phyloP scores from a whole-genome alignment of 352 stramenopile genomes.

The Pythium oligandrum region DNA sequence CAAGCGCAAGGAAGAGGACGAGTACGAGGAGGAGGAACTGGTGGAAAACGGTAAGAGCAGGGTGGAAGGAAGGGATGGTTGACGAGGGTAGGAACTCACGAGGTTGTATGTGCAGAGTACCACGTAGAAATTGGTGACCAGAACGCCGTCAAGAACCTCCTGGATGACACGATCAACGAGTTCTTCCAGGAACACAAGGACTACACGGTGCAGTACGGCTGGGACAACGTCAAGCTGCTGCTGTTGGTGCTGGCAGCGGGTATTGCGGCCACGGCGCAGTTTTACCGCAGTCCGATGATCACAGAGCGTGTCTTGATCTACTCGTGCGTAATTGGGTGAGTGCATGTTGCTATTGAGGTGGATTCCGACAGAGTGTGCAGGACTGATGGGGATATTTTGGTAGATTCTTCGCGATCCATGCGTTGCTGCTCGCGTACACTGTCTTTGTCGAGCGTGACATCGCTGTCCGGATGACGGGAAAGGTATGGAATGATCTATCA shows the following conservation, averaged over 20 bases:
- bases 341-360: background rate
- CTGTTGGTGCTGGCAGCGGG: constrained; percentile 63
- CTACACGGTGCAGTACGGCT: constrained; percentile 65
- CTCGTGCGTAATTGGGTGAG: constrained; percentile 58
- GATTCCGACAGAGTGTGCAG: no score
- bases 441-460: constrained; percentile 78
- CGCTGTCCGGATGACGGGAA: constrained; percentile 61
- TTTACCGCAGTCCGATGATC: constrained; percentile 55
- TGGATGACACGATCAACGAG: constrained; percentile 78
- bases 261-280: constrained; percentile 65
- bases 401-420: constrained; percentile 83
- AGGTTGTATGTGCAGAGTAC: constrained; percentile 25
- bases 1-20: constrained; percentile 52
- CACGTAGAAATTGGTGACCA: constrained; percentile 79
- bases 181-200: constrained; percentile 57
- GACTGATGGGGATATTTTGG: background rate
- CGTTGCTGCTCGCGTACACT: constrained; percentile 61
- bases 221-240: constrained; percentile 82
- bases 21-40: constrained; percentile 40
- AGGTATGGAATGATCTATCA: constrained; percentile 24
- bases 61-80: no score
- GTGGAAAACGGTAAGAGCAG: constrained; percentile 54
- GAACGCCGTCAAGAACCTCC: constrained; percentile 82
- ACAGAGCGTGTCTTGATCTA: constrained; percentile 68
- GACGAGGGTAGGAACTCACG: no score